Evolutionary conservation across 768 basidiomycete genomes (phyloP), one percentile per base, ranked within the genome.

Genomic region (Pholiota molesta): DNA sequence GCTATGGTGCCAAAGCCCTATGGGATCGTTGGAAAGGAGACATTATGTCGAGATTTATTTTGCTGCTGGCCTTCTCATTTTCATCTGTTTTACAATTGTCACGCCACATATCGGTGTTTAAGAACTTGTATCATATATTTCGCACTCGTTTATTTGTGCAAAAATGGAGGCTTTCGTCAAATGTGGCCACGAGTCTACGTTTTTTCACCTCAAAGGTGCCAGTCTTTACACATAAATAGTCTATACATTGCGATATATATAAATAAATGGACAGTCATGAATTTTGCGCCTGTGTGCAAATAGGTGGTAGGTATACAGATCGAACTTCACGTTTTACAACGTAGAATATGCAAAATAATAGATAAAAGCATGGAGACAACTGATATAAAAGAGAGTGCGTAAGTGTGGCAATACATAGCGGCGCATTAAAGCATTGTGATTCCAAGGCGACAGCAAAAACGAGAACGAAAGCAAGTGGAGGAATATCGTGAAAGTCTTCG

Each of bases 61-160:
- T 33, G 54, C 54, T 26, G 54, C 26, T 23, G 33, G 54, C n/a
- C 11, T 55, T 17, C 54, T 55, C 37, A 55, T 33, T 21, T n/a
- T 55, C 33, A 23, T 55, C 19, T 55, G 35, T 26, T 55, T 55
- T 33, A 39, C 37, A 17, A 33, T 55, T 35, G 37, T 55, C 19
- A 26, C 23, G 11, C 35, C 23, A 39, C n/a, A n/a, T n/a, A n/a
- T n/a, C n/a, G n/a, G n/a, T n/a, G n/a, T 40, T 19, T 55, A 29
- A 40, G 4, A 6, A 54, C 16, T 4, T 33, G 11, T 52, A 31
- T 52, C 51, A n/a, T 21, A 2, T 8, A 31, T 39, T 53, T 29
- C 51, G 17, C 19, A 49, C 47, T 29, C 6, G 29, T 29, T 29
- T 3, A 29, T 29, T 29, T 29, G 6, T 6, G 29, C 29, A 29